Evolutionary conservation across 148 eudicot genomes (phyloP), one percentile per base, ranked within the genome.

Genomic region (Silene uniflora): DNA sequence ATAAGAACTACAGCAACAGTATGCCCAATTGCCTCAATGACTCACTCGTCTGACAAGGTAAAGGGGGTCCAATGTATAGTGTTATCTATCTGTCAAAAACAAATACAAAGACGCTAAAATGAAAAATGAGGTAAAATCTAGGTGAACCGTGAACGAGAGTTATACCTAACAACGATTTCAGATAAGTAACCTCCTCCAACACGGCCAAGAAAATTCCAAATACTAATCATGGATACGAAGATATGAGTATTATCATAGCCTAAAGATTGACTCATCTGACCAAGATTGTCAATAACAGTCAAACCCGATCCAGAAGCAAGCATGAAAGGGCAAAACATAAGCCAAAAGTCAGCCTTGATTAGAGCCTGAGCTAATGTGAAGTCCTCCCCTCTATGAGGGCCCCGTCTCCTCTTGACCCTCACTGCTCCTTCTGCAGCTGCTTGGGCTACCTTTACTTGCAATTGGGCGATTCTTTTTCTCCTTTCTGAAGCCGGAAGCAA

Each of bases 191-290:
- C 99, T 9, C 99, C 99, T 74, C 96, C 99, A 80, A 95, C 82
- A 21, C 99, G 99, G 35, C 99, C 99, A 46, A 95, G 89, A 73
- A 95, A 95, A 80, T 92, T 95, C 97, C 96, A 95, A 79, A 95
- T 90, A 85, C 99, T 95, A 82, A 95, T 92, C 92, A 95, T 84
- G 42, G 99, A 95, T 69, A 95, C 97, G 80, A 95, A 95, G 44
- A 95, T 89, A 59, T 90, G 93, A 0, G 93, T 82, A 22, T 90
- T 88, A 32, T 88, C 78, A 76, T 92, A 95, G 25, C 96, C 98
- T 56, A 95, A 74, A 55, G 97, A 95, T 76, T 95, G 85, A 81
- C 98, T 89, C 89, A 95, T 95, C 84, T 95, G 98, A 67, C 98
- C 98, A 79, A 95, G 87, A 71, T 95, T 95, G 75, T 95, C 98